A percentile compares a stretch with the other conserved stretches of the same genome.
Conservation (phyloP, 2,329 filamentous ascomycete genomes). For the Aspergillus brasiliensis region DNA sequence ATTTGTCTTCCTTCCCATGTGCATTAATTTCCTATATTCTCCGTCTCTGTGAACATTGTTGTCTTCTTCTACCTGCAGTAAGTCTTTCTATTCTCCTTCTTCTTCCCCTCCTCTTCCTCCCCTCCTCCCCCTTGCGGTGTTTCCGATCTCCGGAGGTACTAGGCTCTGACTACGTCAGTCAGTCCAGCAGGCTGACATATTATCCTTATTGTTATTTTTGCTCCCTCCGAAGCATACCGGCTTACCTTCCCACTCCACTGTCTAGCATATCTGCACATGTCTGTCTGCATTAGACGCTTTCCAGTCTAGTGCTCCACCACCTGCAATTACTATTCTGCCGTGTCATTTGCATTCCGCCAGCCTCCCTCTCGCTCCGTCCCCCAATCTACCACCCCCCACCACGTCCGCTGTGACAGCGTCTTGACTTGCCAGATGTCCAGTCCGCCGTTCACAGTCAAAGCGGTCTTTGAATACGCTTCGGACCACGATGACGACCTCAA, state of each 20-base stretch:
- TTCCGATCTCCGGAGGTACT: conserved; percentile 28
- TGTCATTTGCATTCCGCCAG: conserved; percentile 8
- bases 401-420: conserved; percentile 24
- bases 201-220: conserved; percentile 27
- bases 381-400: conserved; percentile 3
- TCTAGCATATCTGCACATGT: conserved; percentile 18
- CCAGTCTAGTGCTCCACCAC: conserved; percentile 22
- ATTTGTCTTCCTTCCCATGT: conserved; percentile 6
- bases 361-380: conserved; percentile 13
- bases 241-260: conserved; percentile 7
- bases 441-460: conserved; percentile 88
- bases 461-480: conserved; percentile 91
- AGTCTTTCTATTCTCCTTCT: conserved; percentile 5
- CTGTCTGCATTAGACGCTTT: conserved; percentile 23
- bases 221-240: conserved; percentile 12
- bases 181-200: conserved; percentile 33
- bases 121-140: conserved; percentile 13
- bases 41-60: conserved; percentile 2
- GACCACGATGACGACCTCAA: conserved; percentile 92
- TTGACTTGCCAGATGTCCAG: conserved; percentile 62
- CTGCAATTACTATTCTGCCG: conserved; percentile 21
- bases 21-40: neutral
- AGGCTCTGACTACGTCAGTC: conserved; percentile 29
- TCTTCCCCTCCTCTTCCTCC: conserved; percentile 12
- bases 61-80: conserved; percentile 12